Percentiles rank a stretch among this genome's conserved stretches.
Conservation (phyloP, 2,329 filamentous ascomycete genomes). For the Fusarium mundagurra region DNA sequence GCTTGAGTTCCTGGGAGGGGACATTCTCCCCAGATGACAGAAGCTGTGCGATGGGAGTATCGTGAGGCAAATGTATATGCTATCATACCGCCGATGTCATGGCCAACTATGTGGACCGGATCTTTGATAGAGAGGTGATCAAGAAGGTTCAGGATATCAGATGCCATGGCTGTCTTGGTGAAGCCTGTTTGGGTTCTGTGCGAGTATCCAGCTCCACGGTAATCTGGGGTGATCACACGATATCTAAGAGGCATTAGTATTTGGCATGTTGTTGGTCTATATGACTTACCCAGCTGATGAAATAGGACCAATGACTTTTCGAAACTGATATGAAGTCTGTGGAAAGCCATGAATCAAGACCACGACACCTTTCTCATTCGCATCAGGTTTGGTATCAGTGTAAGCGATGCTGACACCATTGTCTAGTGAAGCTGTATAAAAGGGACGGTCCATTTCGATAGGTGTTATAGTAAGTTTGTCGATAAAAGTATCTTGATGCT, state of each 20-base stretch:
- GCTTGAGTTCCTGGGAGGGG: not conserved
- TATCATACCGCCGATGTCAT: conserved; percentile 27
- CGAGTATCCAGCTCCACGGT: conserved; percentile 11
- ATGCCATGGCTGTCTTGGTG: conserved; percentile 20
- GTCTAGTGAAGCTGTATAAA: conserved; percentile 1
- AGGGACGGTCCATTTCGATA: conserved; percentile 1
- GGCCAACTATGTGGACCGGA: conserved; percentile 1
- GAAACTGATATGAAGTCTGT: conserved; percentile 21
- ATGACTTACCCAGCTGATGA: not conserved
- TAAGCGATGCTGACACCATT: conserved; percentile 11
- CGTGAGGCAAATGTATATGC: conserved; percentile 14
- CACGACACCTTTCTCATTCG: not conserved
- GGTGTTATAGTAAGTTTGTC: not conserved
- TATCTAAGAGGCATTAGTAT: not conserved
- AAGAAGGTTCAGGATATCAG: conserved; percentile 1
- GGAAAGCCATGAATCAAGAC: conserved; percentile 21
- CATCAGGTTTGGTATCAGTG: conserved; percentile 2
- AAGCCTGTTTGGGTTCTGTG: conserved; percentile 11
- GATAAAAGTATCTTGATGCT: rapidly evolving
- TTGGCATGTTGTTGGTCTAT: rapidly evolving
- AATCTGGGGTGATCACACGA: conserved; percentile 14
- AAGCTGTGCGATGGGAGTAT: not conserved
- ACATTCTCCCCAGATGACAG: conserved; percentile 23
- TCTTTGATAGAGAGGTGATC: conserved; percentile 5
- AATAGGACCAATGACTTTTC: conserved; percentile 4